phyloP scores from a whole-genome alignment of 2,329 filamentous ascomycete species.

The Teratosphaeria zuluensis region DNA sequence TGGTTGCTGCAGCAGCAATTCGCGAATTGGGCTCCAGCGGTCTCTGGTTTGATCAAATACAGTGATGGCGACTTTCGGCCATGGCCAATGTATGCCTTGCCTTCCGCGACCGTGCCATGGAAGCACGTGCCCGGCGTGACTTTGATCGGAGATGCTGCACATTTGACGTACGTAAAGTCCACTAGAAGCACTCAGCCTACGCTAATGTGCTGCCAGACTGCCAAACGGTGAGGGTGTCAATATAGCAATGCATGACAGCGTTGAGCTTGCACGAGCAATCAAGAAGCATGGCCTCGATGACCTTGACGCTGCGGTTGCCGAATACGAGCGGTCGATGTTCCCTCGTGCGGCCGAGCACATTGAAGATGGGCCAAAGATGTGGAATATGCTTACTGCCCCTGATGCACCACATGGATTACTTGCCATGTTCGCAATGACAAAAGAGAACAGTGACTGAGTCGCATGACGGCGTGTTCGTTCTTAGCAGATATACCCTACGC shows the following conservation, averaged over 20 bases:
- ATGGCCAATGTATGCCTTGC: slow-evolving; percentile 45
- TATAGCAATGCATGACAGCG: slow-evolving; percentile 45
- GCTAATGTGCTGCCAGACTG: slow-evolving; percentile 16
- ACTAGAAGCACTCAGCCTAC: neutral
- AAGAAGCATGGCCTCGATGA: slow-evolving; percentile 16
- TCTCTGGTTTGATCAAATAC: slow-evolving; percentile 35
- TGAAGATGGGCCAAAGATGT: neutral
- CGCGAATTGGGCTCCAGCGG: slow-evolving; percentile 27
- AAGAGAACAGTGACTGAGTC: neutral
- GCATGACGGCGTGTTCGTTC: too few species aligned
- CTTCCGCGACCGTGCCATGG: slow-evolving; percentile 40
- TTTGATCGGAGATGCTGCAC: slow-evolving; percentile 50
- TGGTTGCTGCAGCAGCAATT: slow-evolving; percentile 30
- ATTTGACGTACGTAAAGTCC: slow-evolving; percentile 18
- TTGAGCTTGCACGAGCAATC: slow-evolving; percentile 40
- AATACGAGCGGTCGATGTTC: slow-evolving; percentile 26
- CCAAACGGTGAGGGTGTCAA: slow-evolving; percentile 54
- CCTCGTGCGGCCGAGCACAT: slow-evolving; percentile 15
- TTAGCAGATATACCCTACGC: too few species aligned
- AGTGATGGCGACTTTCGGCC: slow-evolving; percentile 30
- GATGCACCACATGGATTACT: neutral
- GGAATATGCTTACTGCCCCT: neutral
- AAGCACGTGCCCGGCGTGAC: slow-evolving; percentile 40
- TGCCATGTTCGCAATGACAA: neutral
- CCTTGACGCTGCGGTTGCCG: slow-evolving; percentile 16